Conservation (phyloP, 2,329 filamentous ascomycete species). For the Huntiella savannae region DNA sequence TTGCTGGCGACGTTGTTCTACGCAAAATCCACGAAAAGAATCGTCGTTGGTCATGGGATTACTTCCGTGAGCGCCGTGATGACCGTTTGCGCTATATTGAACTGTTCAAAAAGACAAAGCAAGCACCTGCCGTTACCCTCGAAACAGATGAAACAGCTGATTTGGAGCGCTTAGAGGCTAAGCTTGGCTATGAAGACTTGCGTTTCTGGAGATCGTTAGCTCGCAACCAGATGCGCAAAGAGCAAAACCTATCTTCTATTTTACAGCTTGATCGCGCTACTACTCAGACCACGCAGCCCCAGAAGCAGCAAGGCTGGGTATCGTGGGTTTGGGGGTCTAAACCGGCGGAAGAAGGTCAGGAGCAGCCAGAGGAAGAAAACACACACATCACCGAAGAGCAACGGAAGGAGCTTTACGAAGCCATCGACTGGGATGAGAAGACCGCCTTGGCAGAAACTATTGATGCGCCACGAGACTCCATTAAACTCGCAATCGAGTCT, state of each 20-base stretch:
- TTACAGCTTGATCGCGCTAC: constrained; percentile 26
- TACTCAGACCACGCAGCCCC: constrained; percentile 27
- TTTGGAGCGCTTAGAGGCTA: constrained; percentile 60
- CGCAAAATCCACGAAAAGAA: constrained; percentile 92
- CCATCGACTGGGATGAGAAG: constrained; percentile 97
- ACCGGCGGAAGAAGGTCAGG: constrained; percentile 25
- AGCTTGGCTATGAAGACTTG: constrained; percentile 82
- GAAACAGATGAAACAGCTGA: constrained; percentile 52
- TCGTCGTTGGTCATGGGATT: constrained; percentile 86
- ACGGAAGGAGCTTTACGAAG: constrained; percentile 86
- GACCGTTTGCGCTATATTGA: constrained; percentile 78
- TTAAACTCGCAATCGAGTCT: constrained; percentile 84
- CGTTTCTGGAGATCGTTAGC: constrained; percentile 93
- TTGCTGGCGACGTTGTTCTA: constrained; percentile 75
- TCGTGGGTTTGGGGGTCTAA: constrained; percentile 84
- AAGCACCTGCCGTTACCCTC: constrained; percentile 39
- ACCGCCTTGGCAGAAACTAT: constrained; percentile 71
- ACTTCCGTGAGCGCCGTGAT: constrained; percentile 80
- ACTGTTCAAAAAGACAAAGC: constrained; percentile 86
- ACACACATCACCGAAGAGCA: constrained; percentile 88
- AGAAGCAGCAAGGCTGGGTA: constrained; percentile 69
- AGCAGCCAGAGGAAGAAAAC: constrained; percentile 31
- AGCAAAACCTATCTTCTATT: constrained; percentile 21
- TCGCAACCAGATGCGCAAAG: constrained; percentile 84
- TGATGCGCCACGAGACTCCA: constrained; percentile 72